Evolutionary conservation across 257 asterid species (phyloP).

Genomic region (Nyctanthes arbortristis): DNA sequence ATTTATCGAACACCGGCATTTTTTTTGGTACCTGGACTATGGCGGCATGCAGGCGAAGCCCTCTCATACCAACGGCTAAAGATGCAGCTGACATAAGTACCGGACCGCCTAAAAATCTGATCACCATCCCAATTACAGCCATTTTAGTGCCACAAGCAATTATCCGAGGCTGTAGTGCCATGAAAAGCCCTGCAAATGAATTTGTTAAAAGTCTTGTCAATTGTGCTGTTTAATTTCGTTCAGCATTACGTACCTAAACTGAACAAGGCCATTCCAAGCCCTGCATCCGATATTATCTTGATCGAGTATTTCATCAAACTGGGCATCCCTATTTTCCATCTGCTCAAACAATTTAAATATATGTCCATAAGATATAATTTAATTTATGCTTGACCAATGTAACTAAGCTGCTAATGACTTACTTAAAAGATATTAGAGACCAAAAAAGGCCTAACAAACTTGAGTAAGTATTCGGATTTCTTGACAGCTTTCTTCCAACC

Average conservation of each 20-base stretch:
- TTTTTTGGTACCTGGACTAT: slow-evolving; percentile 59
- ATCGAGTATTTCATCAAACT: slow-evolving; percentile 67
- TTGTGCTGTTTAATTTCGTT: neutral
- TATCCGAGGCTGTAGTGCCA: slow-evolving; percentile 75
- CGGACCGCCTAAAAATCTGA: slow-evolving; percentile 63
- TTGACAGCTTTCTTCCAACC: slow-evolving; percentile 70
- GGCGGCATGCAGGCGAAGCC: slow-evolving; percentile 50
- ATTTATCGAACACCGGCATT: neutral
- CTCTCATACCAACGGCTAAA: slow-evolving; percentile 52
- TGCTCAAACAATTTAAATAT: slow-evolving; percentile 21
- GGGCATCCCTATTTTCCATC: slow-evolving; percentile 83
- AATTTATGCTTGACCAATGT: too few species aligned
- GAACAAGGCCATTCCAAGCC: slow-evolving; percentile 87
- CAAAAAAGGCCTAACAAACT: slow-evolving; percentile 62
- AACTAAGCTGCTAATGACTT: too few species aligned
- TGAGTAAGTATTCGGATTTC: slow-evolving; percentile 76
- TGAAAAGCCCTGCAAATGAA: slow-evolving; percentile 54
- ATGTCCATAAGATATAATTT: too few species aligned
- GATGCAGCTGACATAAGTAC: slow-evolving; percentile 65
- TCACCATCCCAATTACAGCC: slow-evolving; percentile 60
- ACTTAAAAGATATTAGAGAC: slow-evolving; percentile 70
- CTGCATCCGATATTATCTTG: slow-evolving; percentile 71
- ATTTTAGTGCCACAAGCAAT: slow-evolving; percentile 66
- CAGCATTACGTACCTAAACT: slow-evolving; percentile 47
- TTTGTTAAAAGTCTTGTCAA: too few species aligned